phyloP scores from a whole-genome alignment of 2,329 filamentous ascomycete genomes.

The Cladosporium sp. region DNA sequence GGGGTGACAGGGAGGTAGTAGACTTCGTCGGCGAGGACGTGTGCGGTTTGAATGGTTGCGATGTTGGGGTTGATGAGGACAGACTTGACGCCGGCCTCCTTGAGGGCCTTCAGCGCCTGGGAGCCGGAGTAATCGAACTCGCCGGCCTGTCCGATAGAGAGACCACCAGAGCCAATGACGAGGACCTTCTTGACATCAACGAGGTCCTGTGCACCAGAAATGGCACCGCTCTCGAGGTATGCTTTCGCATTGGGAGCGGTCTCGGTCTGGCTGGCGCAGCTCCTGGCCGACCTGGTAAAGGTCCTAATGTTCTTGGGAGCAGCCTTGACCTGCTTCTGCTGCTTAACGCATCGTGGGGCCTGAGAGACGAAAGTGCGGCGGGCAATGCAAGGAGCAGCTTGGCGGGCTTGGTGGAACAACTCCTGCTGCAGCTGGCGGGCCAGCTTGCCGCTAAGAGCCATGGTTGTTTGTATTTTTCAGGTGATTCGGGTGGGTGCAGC shows the following conservation, averaged over 20 bases:
- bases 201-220: conserved; percentile 67
- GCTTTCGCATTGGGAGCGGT: conserved; percentile 75
- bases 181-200: conserved; percentile 95
- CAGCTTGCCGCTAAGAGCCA: conserved; percentile 30
- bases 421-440: conserved; percentile 27
- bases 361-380: conserved; percentile 26
- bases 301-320: conserved; percentile 18
- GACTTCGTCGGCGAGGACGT: conserved; percentile 91
- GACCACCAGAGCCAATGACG: conserved; percentile 89
- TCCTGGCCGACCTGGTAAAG: conserved; percentile 23
- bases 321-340: conserved; percentile 14
- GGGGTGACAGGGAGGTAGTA: conserved; percentile 97
- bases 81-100: conserved; percentile 85
- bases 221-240: conserved; percentile 80
- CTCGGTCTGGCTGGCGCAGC: conserved; percentile 44
- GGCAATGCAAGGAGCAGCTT: conserved; percentile 18
- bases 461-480: conserved; percentile 19
- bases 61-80: conserved; percentile 98
- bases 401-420: conserved; percentile 22
- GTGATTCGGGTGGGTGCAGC: conserved; percentile 8
- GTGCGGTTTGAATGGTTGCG: conserved; percentile 95
- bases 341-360: conserved; percentile 10
- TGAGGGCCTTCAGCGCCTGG: conserved; percentile 92
- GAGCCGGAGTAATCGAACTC: conserved; percentile 99
- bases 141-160: conserved; percentile 94